Conservation (phyloP, 495 filamentous ascomycete species). For the Evernia prunastri region DNA sequence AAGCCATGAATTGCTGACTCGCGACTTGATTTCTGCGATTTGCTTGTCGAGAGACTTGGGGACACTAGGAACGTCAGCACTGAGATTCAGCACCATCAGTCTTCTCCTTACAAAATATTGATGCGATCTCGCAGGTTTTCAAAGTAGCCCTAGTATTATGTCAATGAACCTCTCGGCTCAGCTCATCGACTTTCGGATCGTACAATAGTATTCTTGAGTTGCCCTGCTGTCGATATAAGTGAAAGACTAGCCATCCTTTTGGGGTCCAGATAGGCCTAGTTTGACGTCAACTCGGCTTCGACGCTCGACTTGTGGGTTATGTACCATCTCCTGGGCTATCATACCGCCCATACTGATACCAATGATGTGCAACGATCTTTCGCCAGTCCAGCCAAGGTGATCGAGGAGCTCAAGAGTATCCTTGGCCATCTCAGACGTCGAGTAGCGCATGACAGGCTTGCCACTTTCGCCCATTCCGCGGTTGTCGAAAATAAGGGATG, state of each 20-base stretch:
- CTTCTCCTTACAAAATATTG: conserved; percentile 38
- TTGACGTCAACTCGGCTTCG: neutral
- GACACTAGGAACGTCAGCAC: conserved; percentile 23
- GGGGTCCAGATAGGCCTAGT: conserved; percentile 52
- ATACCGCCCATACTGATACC: conserved; percentile 78
- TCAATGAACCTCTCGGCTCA: neutral
- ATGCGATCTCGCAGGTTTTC: conserved; percentile 63
- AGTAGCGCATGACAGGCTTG: conserved; percentile 64
- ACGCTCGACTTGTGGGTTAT: neutral
- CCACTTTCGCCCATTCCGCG: conserved; percentile 67
- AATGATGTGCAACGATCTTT: conserved; percentile 56
- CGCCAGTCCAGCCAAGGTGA: conserved; percentile 58
- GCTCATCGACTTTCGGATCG: neutral
- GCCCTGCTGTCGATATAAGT: conserved; percentile 64
- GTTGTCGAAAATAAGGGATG: conserved; percentile 65
- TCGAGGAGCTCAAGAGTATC: conserved; percentile 63
- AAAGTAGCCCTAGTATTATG: conserved; percentile 38
- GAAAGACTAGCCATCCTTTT: conserved; percentile 55
- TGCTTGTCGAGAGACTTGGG: conserved; percentile 59
- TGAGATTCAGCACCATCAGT: neutral
- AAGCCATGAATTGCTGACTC: conserved; percentile 53
- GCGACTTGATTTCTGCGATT: conserved; percentile 46
- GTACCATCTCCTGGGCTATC: conserved; percentile 74
- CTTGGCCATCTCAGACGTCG: conserved; percentile 67
- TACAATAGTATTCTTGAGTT: conserved; percentile 54